Evolutionary conservation across 2,329 filamentous ascomycete genomes (phyloP).

Genomic region (Massarina eburnea): DNA sequence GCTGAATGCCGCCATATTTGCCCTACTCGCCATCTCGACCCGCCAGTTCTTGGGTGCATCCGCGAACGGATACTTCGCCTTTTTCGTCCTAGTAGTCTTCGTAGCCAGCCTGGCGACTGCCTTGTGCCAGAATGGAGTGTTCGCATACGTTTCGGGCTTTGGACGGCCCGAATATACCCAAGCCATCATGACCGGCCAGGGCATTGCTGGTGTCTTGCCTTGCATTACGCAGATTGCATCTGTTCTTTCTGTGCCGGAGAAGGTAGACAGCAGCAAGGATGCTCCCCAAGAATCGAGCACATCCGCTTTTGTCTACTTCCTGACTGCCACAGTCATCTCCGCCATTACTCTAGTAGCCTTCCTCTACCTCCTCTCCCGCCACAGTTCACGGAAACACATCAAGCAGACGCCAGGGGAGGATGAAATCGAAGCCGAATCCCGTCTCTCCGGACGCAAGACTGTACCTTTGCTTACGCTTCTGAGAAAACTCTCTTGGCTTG

Average conservation of each 20-base stretch:
- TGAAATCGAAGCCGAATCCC: constrained; percentile 23
- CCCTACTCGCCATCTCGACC: constrained; percentile 78
- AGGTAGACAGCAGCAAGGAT: constrained; percentile 40
- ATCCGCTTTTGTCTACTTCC: constrained; percentile 87
- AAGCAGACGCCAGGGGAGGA: constrained; percentile 21
- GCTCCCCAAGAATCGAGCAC: constrained; percentile 53
- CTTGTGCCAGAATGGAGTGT: constrained; percentile 89
- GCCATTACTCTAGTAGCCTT: constrained; percentile 71
- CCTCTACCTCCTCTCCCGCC: constrained; percentile 67
- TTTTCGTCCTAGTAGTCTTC: constrained; percentile 80
- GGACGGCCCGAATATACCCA: constrained; percentile 88
- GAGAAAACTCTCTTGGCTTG: constrained; percentile 75
- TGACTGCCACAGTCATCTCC: constrained; percentile 81
- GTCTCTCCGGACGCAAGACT: constrained; percentile 42
- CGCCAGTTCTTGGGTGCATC: constrained; percentile 64
- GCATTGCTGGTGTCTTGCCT: constrained; percentile 85
- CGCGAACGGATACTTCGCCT: constrained; percentile 71
- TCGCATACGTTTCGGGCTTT: constrained; percentile 87
- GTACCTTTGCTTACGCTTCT: constrained; percentile 68
- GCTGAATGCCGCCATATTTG: constrained; percentile 77
- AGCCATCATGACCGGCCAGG: constrained; percentile 94
- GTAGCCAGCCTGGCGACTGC: constrained; percentile 78
- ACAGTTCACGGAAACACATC: constrained; percentile 30
- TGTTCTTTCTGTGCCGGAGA: constrained; percentile 65
- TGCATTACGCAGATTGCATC: constrained; percentile 83